Base-by-base conservation (phyloP, 2,329 filamentous ascomycete species). In the Cladobotryum protrusum region DNA sequence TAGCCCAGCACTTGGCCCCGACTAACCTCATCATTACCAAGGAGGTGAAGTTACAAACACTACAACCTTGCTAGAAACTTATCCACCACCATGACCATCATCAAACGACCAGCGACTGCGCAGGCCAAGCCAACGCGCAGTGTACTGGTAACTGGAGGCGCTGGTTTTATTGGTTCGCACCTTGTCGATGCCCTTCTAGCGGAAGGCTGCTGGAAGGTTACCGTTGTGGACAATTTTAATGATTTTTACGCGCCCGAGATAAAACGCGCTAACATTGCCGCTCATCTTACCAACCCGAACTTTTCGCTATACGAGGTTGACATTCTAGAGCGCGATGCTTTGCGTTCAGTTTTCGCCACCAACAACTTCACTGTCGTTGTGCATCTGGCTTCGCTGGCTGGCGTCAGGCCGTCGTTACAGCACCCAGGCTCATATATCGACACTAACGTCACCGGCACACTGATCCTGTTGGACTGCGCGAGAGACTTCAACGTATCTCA, bases 101-200 rank as follows among this genome's bases (percentile, higher is more conserved):
- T 24, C 7, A 24, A 4, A 4, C 20, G 20, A 24, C 20, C 20
- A 24, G 20, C 20, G 20, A 24, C 20, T 24, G 7, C 20, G 20
- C 20, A 24, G 20, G 20, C 42, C 24, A 44, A 14, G 18, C 42
- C 46, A 17, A 20, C 15, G 39, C 13, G 70, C 24, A 15, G 56
- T n/a, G 54, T 61, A 15, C 53, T 61, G 2, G 50, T 61, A 50
- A 61, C 59, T 6, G 56, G 57, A 29, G 59, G 59, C 33, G 59
- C 59, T 4, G 59, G 59, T 36, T 61, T 61, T 54, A 61, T 59
- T 39, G 57, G 59, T 11, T 61, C 58, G 3, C 48, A 61, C 41
- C 45, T 61, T 4, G 58, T 61, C n/a, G 57, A 59, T 4, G 29
- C 36, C 6, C 56, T 61, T 2, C 53, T 61, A 18, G 45, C 41